Evolutionary conservation across 345 rosid genomes (phyloP).

Genomic region (Brassica carinata): DNA sequence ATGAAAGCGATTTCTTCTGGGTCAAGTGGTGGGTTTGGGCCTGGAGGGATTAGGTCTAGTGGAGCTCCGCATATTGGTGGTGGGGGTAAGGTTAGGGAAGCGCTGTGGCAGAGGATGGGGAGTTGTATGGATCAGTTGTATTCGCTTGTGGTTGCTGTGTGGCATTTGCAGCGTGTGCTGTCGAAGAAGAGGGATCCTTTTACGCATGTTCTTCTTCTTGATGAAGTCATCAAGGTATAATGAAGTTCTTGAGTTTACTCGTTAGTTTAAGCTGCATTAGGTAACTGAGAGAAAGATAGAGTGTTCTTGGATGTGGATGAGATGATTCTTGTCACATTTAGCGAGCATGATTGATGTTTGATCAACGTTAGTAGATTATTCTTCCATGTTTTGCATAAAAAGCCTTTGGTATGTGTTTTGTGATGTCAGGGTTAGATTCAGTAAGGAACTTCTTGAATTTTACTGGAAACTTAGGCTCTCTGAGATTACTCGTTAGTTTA

Average conservation of each 20-base stretch:
- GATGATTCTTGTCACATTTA: background rate
- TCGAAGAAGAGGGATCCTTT: conserved; percentile 98
- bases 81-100: conserved; percentile 83
- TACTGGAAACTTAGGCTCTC: background rate
- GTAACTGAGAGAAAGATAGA: background rate
- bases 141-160: conserved; percentile 78
- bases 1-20: conserved; percentile 83
- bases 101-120: conserved; percentile 88
- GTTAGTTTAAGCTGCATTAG: conserved; percentile 12
- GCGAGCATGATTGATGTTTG: background rate
- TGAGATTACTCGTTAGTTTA: background rate
- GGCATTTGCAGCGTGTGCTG: conserved; percentile 97
- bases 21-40: conserved; percentile 63
- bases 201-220: conserved; percentile 87
- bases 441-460: background rate
- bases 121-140: conserved; percentile 87
- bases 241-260: background rate
- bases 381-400: conserved; percentile 10
- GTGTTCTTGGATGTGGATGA: conserved; percentile 9
- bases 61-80: conserved; percentile 97
- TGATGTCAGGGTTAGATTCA: conserved; percentile 16
- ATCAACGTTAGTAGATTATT: background rate
- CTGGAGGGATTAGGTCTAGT: conserved; percentile 91
- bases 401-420: conserved; percentile 5
- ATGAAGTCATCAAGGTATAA: conserved; percentile 86